A percentile compares a stretch with the other conserved stretches of the same genome.
These are phyloP conservation scores for Lithohypha guttulata DNA, from an alignment of 2,329 filamentous ascomycete genomes.

Conservation along the genomic window DNA sequence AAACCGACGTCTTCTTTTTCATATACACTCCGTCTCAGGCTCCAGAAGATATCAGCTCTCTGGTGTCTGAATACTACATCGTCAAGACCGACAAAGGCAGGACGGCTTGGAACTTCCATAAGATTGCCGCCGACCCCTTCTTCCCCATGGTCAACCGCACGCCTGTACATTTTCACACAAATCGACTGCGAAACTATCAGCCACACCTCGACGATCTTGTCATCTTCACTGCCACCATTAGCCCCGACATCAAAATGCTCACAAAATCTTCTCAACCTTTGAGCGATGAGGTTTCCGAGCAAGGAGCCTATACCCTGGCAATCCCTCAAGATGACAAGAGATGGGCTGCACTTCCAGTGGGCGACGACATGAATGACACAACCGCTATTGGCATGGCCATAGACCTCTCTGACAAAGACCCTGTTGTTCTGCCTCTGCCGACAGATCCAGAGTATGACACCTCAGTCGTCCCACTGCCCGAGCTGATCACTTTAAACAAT, in stretches of 20 bases:
- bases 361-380: constrained; percentile 55
- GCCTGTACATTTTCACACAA: constrained; percentile 65
- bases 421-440: constrained; percentile 65
- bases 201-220: constrained; percentile 72
- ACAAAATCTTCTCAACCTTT: constrained; percentile 62
- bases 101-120: constrained; percentile 57
- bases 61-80: constrained; percentile 60
- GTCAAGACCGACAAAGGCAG: constrained; percentile 41
- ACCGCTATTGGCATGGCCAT: constrained; percentile 67
- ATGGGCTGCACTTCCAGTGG: constrained; percentile 65
- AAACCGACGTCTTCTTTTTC: constrained; percentile 73
- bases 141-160: constrained; percentile 56
- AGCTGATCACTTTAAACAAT: constrained; percentile 74
- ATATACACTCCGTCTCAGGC: constrained; percentile 55
- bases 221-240: constrained; percentile 70
- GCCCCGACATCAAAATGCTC: constrained; percentile 67
- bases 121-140: constrained; percentile 58
- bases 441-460: constrained; percentile 66
- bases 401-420: constrained; percentile 74
- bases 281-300: constrained; percentile 49
- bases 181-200: constrained; percentile 67
- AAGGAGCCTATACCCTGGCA: constrained; percentile 62
- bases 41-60: constrained; percentile 37
- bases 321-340: constrained; percentile 62
- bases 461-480: constrained; percentile 70